These are phyloP conservation scores for Auriscalpium microsporum DNA, from an alignment of 768 basidiomycete genomes.

Conservation along the genomic window DNA sequence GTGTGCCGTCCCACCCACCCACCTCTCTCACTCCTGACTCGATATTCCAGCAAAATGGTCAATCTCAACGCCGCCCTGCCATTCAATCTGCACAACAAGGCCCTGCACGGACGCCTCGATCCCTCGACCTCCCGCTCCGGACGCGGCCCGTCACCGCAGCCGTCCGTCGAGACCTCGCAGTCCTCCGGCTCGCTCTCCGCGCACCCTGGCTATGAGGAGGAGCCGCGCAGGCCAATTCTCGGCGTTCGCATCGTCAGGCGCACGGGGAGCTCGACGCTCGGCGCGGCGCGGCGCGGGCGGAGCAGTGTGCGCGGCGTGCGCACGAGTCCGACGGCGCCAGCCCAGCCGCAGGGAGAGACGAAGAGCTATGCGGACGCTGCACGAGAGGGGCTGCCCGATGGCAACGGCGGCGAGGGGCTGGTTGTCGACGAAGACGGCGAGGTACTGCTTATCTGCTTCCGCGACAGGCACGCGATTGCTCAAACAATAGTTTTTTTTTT, in stretches of 20 bases:
- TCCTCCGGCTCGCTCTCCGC: constrained; percentile 24
- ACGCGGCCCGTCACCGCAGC: constrained; percentile 17
- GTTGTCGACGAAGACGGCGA: neutral
- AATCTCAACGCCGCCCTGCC: constrained; percentile 53
- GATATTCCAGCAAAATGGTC: constrained; percentile 55
- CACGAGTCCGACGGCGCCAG: neutral
- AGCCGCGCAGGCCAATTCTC: constrained; percentile 20
- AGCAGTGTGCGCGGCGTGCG: constrained; percentile 10
- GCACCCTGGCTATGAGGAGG: constrained; percentile 23
- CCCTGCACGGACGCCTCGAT: constrained; percentile 13
- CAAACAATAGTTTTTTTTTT: neutral
- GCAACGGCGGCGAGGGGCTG: neutral
- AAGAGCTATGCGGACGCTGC: neutral
- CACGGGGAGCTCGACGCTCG: constrained; percentile 12
- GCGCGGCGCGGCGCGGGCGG: constrained; percentile 13
- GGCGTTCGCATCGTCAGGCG: constrained; percentile 23
- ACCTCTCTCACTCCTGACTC: neutral
- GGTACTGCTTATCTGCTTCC: neutral
- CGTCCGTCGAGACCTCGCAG: constrained; percentile 23
- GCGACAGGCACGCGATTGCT: neutral
- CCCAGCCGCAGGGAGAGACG: neutral
- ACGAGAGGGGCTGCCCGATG: neutral
- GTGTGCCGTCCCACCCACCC: constrained; percentile 27
- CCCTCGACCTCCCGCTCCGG: constrained; percentile 22
- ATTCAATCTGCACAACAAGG: constrained; percentile 48